These are phyloP conservation scores for Mycena vitilis DNA, from an alignment of 768 basidiomycete genomes.

Conservation along the genomic window DNA sequence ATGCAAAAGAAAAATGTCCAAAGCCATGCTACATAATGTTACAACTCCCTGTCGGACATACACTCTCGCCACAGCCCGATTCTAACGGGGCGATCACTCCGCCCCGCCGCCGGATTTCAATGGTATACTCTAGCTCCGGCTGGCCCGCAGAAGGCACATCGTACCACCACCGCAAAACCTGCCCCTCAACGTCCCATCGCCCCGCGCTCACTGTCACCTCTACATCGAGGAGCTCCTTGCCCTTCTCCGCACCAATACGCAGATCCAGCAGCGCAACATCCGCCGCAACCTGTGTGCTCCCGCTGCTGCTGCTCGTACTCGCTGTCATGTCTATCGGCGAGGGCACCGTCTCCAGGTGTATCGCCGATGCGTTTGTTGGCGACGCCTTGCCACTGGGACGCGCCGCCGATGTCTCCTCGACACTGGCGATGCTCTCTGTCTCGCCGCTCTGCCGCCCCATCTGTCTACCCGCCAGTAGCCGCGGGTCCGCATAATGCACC, in stretches of 20 bases:
- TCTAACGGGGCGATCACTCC: constrained; percentile 37
- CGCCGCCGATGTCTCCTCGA: constrained; percentile 11
- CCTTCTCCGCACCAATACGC: constrained; percentile 29
- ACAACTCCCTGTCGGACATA: constrained; percentile 34
- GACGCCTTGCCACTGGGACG: constrained; percentile 16
- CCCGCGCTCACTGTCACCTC: constrained; percentile 59
- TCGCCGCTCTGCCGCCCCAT: constrained; percentile 29
- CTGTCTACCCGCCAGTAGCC: constrained; percentile 42
- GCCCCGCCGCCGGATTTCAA: constrained; percentile 48
- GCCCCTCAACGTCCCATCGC: constrained; percentile 57
- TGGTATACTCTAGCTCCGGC: constrained; percentile 48
- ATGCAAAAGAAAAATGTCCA: constrained; percentile 15
- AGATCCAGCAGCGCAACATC: constrained; percentile 36
- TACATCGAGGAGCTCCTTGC: constrained; percentile 52
- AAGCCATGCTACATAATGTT: constrained; percentile 31
- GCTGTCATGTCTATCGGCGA: constrained; percentile 25
- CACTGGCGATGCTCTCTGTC: constrained; percentile 23
- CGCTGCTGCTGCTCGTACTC: constrained; percentile 33
- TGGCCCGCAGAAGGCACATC: constrained; percentile 52
- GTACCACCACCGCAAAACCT: constrained; percentile 67
- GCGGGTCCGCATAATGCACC: constrained; percentile 80
- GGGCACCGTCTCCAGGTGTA: constrained; percentile 29
- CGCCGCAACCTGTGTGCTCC: constrained; percentile 23
- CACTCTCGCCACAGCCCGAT: constrained; percentile 8
- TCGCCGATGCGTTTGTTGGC: constrained; percentile 25